Percentiles rank a stretch among this genome's conserved stretches.
These are phyloP conservation scores for Brettanomyces naardenensis DNA, from an alignment of 805 yeast genomes.

Conservation along the genomic window DNA sequence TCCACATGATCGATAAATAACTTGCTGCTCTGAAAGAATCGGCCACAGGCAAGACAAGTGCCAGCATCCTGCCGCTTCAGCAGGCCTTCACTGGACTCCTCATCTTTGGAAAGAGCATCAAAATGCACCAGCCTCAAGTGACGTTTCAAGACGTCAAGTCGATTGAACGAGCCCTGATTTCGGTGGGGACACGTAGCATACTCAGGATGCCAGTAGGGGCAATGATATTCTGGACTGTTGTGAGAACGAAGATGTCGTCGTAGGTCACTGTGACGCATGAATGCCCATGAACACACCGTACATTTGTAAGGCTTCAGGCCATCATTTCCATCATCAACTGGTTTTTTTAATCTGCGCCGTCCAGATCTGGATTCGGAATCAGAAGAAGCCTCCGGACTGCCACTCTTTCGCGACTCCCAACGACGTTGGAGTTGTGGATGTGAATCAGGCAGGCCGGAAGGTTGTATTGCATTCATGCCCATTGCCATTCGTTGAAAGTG, in stretches of 20 bases:
- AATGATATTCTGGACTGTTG: slow-evolving; percentile 54
- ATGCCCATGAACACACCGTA: slow-evolving; percentile 56
- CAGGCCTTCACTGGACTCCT: slow-evolving; percentile 13
- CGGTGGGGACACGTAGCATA: slow-evolving; percentile 58
- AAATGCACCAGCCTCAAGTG: slow-evolving; percentile 66
- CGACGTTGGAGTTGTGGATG: background rate
- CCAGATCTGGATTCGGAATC: background rate
- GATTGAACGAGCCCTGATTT: slow-evolving; percentile 67
- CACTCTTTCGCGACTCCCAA: background rate
- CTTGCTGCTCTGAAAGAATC: slow-evolving; percentile 45
- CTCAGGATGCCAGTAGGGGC: slow-evolving; percentile 66
- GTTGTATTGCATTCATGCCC: no score
- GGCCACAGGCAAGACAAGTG: slow-evolving; percentile 59
- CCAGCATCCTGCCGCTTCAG: slow-evolving; percentile 48
- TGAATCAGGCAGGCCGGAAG: no score
- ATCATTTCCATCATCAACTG: slow-evolving; percentile 8
- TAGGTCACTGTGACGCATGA: slow-evolving; percentile 60
- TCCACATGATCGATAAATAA: slow-evolving; percentile 57
- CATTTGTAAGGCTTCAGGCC: slow-evolving; percentile 33
- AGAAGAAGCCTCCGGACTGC: no score
- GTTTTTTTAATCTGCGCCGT: background rate
- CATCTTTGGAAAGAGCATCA: slow-evolving; percentile 32
- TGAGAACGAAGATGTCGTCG: slow-evolving; percentile 64
- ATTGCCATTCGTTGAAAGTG: slow-evolving; percentile 15
- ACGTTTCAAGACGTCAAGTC: slow-evolving; percentile 68